Evolutionary conservation across 176 grass and related monocot genomes (phyloP), one percentile per base, ranked within the genome.

Genomic region (Coix lacrymajobi): DNA sequence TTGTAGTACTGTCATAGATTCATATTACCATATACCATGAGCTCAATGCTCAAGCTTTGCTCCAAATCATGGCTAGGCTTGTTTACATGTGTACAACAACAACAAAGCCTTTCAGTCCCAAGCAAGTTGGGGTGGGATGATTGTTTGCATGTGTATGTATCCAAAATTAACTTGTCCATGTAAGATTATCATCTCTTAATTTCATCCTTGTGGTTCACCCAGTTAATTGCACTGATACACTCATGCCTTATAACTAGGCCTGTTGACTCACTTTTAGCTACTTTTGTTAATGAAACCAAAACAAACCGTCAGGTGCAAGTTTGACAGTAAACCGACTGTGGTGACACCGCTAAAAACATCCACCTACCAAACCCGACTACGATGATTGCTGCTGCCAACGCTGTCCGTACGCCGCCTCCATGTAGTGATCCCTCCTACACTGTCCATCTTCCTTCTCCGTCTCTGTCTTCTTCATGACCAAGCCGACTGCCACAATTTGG

Each of bases 131-230:
- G 33, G 33, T 33, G 4, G 33, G 33, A 2, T 33, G 24, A 9
- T 66, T 76, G 24, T 77, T 83, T 78, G 9, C 24, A 28, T 17
- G 38, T 17, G 48, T 31, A 41, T 8, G 39, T 80, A 39, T 69
- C 34, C 5, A 54, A 71, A 72, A 34, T 62, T 26, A 38, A 40
- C 65, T 62, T 40, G 38, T 43, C 20, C 58, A 71, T 58, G 12
- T 51, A 57, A 24, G 2, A 54, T 26, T 70, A 68, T 60, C 68
- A 88, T 84, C 22, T 45, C 20, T 34, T 85, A n/a, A 33, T 16
- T 77, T 44, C 76, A 43, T 66, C 6, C 14, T 52, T 71, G 37
- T 5, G 14, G 7, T 65, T 41, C 44, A 66, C 65, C 38, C 33
- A 33, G 22, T 71, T 34, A 64, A 58, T 65, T 61, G 32, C 20